Evolutionary conservation across 2,329 filamentous ascomycete species (phyloP).

Genomic region (Pyricularia grisea): DNA sequence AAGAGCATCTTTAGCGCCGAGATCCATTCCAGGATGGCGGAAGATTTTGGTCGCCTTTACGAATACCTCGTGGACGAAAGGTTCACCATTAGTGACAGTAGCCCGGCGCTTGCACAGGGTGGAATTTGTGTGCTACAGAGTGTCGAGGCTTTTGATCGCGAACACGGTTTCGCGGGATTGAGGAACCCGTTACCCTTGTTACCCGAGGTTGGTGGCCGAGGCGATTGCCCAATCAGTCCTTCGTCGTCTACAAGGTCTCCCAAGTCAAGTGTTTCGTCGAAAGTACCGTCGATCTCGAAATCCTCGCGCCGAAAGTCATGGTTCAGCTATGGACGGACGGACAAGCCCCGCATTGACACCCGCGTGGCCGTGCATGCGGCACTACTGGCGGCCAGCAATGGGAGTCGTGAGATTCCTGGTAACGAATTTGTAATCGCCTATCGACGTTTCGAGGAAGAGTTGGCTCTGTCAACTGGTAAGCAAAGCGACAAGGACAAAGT

Average conservation of each 20-base stretch:
- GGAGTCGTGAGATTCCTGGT: constrained; percentile 23
- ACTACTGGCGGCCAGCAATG: constrained; percentile 40
- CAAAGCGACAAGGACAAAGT: constrained; percentile 40
- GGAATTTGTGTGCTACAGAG: constrained; percentile 64
- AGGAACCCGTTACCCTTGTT: constrained; percentile 58
- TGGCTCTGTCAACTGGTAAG: constrained; percentile 20
- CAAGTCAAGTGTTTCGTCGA: not conserved
- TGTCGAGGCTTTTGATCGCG: constrained; percentile 55
- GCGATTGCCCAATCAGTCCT: not conserved
- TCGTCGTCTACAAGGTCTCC: not conserved
- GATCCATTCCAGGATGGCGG: constrained; percentile 51
- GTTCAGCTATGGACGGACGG: constrained; percentile 9
- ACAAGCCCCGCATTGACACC: constrained; percentile 26
- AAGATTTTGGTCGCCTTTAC: constrained; percentile 64
- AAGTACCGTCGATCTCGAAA: not conserved
- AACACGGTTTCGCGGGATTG: constrained; percentile 50
- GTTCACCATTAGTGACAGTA: constrained; percentile 38
- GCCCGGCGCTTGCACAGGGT: constrained; percentile 46
- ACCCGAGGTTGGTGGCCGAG: constrained; percentile 31
- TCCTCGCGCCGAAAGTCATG: constrained; percentile 10
- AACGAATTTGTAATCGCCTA: constrained; percentile 59
- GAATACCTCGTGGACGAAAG: constrained; percentile 58
- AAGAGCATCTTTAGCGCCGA: constrained; percentile 43
- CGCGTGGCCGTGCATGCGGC: constrained; percentile 43
- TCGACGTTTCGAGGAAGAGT: constrained; percentile 57